Evolutionary conservation across 2,329 filamentous ascomycete genomes (phyloP).

Genomic region (Lizonia empirigonia): DNA sequence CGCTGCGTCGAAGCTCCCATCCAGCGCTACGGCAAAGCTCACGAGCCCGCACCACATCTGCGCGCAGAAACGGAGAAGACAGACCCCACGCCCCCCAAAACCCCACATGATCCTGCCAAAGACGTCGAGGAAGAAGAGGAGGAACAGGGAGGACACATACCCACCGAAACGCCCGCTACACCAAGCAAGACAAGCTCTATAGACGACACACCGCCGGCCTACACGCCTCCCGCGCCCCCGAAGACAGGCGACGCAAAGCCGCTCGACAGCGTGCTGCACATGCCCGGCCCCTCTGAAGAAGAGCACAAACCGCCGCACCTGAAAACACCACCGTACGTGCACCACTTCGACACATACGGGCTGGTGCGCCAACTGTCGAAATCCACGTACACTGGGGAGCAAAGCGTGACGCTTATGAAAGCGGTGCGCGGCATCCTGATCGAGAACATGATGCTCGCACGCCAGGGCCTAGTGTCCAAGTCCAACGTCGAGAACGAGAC

Average conservation of each 20-base stretch:
- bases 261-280: slow-evolving; percentile 50
- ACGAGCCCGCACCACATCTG: slow-evolving; percentile 52
- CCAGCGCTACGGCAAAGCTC: slow-evolving; percentile 56
- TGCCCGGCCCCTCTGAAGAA: slow-evolving; percentile 47
- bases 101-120: slow-evolving; percentile 17
- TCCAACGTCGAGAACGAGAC: slow-evolving; percentile 93
- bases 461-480: slow-evolving; percentile 81
- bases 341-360: slow-evolving; percentile 95
- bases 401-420: slow-evolving; percentile 91
- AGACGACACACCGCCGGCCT: slow-evolving; percentile 19
- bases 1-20: slow-evolving; percentile 36
- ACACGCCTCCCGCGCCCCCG: slow-evolving; percentile 28
- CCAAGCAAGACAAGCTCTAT: slow-evolving; percentile 19
- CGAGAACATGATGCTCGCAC: slow-evolving; percentile 80
- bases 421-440: slow-evolving; percentile 78
- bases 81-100: slow-evolving; percentile 6
- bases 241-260: slow-evolving; percentile 40
- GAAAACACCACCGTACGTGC: slow-evolving; percentile 78
- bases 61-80: slow-evolving; percentile 19
- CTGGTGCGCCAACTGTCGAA: slow-evolving; percentile 79
- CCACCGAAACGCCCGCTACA: slow-evolving; percentile 24
- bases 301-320: slow-evolving; percentile 67
- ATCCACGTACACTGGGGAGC: slow-evolving; percentile 72
- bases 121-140: slow-evolving; percentile 37
- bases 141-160: slow-evolving; percentile 14